Evolutionary conservation across 345 rosid genomes (phyloP), one percentile per base, ranked within the genome.

Genomic region (Eucalyptus tenuipes): DNA sequence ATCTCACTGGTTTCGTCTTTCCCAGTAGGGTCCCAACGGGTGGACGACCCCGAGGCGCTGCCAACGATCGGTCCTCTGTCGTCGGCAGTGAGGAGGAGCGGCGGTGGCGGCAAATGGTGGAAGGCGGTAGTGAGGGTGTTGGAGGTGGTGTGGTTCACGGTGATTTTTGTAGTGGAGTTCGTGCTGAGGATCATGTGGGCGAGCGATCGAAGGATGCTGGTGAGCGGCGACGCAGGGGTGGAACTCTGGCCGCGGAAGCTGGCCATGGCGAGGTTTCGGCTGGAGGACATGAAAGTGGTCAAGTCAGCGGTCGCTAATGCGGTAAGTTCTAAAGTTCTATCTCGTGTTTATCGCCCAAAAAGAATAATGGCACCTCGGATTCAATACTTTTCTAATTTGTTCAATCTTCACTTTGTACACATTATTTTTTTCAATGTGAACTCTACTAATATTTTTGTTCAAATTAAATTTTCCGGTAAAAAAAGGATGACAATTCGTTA

Each of bases 211-310:
- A 88, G 89, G 88, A 94, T 93, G 47, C 90, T 33, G 87, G 88
- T 95, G 15, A 87, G 89, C 31, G 95, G 94, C 33, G 96, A 95
- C 18, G 92, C 86, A 4, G 95, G 95, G 71, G 90, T 92, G 93
- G 96, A 95, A 93, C 92, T 92, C 18, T 94, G 95, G 96, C 97
- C 95, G 44, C 91, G 96, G 88, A 93, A 92, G 89, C 53, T 92
- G 85, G 94, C 91, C 14, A 93, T 95, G 7, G 96, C 97, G 25
- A 90, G 66, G 88, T 94, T 95, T 75, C 44, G 45, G 88, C 87
- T 95, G 22, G 93, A 93, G 4, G 95, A 94, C 86, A 94, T 95
- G 94, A 94, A 93, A 68, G 12, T 52, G 42, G 96, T 94, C 17
- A 94, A 94, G 91, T 89, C 42, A 4, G 91, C 94, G 2, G 87